Evolutionary conservation across 2,329 filamentous ascomycete species (phyloP), one percentile per base, ranked within the genome.

Genomic region (Mycosphaerelloides madeirae): DNA sequence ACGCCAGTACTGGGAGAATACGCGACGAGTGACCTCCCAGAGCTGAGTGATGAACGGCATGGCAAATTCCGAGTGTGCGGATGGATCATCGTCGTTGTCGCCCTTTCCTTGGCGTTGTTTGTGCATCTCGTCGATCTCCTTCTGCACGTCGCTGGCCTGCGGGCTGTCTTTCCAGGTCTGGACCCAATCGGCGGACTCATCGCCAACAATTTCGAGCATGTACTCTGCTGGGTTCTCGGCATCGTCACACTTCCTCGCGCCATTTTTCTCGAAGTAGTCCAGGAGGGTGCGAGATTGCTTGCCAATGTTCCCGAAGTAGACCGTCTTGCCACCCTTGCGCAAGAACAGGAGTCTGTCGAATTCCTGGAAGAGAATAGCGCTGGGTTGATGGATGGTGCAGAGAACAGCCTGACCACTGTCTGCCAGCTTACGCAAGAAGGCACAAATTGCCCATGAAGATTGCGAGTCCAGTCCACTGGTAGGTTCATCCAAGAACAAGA

Each of bases 191-290:
- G 61, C 60, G 13, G 64, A 64, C 19, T 62, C 58, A 32, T 61
- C 59, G n/a, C 57, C 57, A 18, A 66, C 65, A 36, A 71, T 63
- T 46, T 73, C 70, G n/a, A 88, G 73, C 79, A 88, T 87, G 68
- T 80, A 88, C 65, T 89, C 85, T 1, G 85, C 85, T 0, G 85
- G 84, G 54, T 88, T 88, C 48, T 84, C 83, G 1, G 56, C 54
- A 14, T 56, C 46, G 7, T 70, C 72, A 46, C 84, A 85, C 35
- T 68, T 65, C 3, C 77, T 70, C 1, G 78, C 81, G 3, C 84
- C 84, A 43, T 84, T 77, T 9, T 64, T 57, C 58, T 83, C 78
- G 46, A 90, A 89, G 62, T 74, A 73, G 32, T 68, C 54, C 2
- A 71, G 55, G 0, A 74, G 60, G 0, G 56, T 67, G 13, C 56